Percentiles rank a stretch among this genome's conserved stretches.
phyloP scores from a whole-genome alignment of 108 stramenopile species.

The Skeletonema menzelii region DNA sequence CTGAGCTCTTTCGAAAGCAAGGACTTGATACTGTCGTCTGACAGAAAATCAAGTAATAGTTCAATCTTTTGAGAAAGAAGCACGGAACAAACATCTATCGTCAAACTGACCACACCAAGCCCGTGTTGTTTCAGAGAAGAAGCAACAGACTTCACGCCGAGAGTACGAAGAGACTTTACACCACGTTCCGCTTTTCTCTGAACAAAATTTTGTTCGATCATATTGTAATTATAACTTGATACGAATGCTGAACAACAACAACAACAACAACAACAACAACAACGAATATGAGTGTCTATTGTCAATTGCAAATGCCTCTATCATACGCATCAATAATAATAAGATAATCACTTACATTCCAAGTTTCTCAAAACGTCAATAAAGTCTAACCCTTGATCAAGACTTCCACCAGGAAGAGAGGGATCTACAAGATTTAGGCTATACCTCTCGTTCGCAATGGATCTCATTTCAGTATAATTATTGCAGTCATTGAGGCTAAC shows the following conservation, averaged over 20 bases:
- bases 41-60: conserved; percentile 49
- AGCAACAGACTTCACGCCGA: conserved; percentile 42
- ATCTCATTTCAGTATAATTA: conserved; percentile 65
- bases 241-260: conserved; percentile 44
- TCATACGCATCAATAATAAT: not conserved
- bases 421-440: conserved; percentile 54
- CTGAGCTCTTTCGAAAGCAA: conserved; percentile 55
- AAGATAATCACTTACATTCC: conserved; percentile 24
- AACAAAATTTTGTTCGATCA: conserved; percentile 69
- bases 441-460: conserved; percentile 49
- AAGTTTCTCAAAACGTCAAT: conserved; percentile 67
- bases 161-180: conserved; percentile 53
- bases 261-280: not conserved
- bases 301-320: not conserved
- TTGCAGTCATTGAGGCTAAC: conserved; percentile 69
- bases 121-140: conserved; percentile 64
- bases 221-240: conserved; percentile 60
- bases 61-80: conserved; percentile 40
- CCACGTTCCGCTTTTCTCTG: conserved; percentile 52
- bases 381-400: conserved; percentile 63
- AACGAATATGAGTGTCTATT: not conserved
- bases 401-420: conserved; percentile 55
- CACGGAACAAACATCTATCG: conserved; percentile 47
- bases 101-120: conserved; percentile 56
- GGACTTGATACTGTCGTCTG: conserved; percentile 55